phyloP scores from a whole-genome alignment of 2,329 filamentous ascomycete genomes.

The Aspergillus ustus region DNA sequence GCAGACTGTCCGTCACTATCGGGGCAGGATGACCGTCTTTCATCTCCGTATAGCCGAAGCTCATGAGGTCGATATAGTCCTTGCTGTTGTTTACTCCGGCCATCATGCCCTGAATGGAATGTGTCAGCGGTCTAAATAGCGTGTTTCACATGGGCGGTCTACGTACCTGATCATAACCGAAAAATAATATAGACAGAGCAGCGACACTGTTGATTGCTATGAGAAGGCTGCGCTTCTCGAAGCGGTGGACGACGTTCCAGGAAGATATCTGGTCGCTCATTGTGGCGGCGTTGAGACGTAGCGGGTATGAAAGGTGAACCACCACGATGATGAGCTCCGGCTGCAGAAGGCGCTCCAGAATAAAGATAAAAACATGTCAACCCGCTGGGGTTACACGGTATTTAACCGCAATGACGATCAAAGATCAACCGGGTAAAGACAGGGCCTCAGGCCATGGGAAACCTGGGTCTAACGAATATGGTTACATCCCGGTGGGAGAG shows the following conservation, averaged over 20 bases:
- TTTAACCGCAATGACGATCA: conserved; percentile 10
- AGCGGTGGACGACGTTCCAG: conserved; percentile 57
- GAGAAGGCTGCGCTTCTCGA: conserved; percentile 61
- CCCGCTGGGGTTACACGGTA: neutral
- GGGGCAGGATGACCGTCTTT: conserved; percentile 51
- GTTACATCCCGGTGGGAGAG: conserved; percentile 29
- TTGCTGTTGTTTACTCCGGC: conserved; percentile 69
- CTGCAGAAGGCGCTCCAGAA: neutral
- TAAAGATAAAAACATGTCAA: neutral
- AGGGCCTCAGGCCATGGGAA: neutral
- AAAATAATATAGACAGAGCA: conserved; percentile 70
- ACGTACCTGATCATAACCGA: conserved; percentile 58
- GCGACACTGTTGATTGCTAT: conserved; percentile 67
- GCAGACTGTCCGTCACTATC: conserved; percentile 62
- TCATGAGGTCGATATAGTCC: conserved; percentile 68
- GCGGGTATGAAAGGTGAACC: neutral
- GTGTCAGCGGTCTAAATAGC: too few relatives aligned
- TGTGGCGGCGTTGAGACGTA: conserved; percentile 12
- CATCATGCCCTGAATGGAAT: conserved; percentile 48
- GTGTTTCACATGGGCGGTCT: too few relatives aligned
- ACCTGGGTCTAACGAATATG: conserved; percentile 18
- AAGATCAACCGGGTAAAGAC: conserved; percentile 3
- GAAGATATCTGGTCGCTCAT: conserved; percentile 46
- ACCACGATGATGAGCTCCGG: neutral
- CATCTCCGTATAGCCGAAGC: conserved; percentile 63